Evolutionary conservation across 352 stramenopile genomes (phyloP).

Genomic region (Phytophthora niederhauseri): DNA sequence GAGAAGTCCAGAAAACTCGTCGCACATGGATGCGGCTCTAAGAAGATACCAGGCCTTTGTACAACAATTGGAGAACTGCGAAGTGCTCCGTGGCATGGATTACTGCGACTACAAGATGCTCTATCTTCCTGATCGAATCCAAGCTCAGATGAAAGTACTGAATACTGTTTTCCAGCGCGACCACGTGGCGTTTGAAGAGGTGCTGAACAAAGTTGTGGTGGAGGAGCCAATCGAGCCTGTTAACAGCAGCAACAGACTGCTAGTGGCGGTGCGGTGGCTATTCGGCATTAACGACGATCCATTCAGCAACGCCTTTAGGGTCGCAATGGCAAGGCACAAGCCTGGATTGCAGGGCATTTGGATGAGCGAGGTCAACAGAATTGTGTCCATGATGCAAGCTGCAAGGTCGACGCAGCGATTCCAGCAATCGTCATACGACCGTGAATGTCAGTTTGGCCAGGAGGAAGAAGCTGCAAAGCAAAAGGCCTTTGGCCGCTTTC

Average conservation of each 20-base stretch:
- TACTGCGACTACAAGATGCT: background rate
- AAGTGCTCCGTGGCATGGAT: background rate
- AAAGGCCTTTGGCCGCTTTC: constrained; percentile 12
- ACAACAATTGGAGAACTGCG: background rate
- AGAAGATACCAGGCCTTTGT: constrained; percentile 1
- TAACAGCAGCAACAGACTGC: background rate
- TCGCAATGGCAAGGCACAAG: constrained; percentile 8
- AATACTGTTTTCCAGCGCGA: background rate
- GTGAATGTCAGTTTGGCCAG: background rate
- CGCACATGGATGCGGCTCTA: constrained; percentile 4
- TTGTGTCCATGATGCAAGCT: background rate
- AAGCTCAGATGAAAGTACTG: constrained; percentile 22
- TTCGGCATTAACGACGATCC: too few relatives aligned
- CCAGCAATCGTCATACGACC: constrained; percentile 6
- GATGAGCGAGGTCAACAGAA: background rate
- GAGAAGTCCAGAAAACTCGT: background rate
- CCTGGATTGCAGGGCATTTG: constrained; percentile 3
- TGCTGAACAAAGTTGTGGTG: background rate
- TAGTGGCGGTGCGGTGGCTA: too few relatives aligned
- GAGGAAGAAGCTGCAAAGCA: background rate
- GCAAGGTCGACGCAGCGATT: background rate
- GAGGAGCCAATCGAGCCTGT: background rate
- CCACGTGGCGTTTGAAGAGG: constrained; percentile 1
- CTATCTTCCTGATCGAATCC: constrained; percentile 23
- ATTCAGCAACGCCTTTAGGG: constrained; percentile 1